These are phyloP conservation scores for sorghum (Sorghum bicolor) DNA, from an alignment of 176 grass and related monocot species.

Conservation along the genomic window DNA sequence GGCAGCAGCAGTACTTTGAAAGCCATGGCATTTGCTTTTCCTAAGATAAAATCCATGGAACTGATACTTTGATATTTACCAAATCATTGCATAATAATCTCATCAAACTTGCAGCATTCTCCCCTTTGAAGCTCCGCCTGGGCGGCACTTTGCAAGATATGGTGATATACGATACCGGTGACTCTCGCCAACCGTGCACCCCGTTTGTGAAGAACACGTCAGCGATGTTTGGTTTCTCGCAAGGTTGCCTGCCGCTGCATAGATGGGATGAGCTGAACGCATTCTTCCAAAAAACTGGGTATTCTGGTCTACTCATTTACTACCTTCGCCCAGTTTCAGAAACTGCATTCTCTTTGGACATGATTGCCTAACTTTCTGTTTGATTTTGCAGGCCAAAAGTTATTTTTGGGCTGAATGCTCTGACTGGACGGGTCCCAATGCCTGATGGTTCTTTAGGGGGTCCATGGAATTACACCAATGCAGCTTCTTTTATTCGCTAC, in stretches of 20 bases:
- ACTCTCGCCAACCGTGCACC: slow-evolving; percentile 37
- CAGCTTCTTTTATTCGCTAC: slow-evolving; percentile 61
- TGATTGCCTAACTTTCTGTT: background rate
- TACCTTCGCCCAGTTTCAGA: background rate
- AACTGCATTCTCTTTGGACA: slow-evolving; percentile 8
- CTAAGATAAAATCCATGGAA: background rate
- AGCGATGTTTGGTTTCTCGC: slow-evolving; percentile 68
- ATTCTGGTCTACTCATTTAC: slow-evolving; percentile 3
- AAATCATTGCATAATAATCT: background rate
- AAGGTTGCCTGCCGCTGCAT: slow-evolving; percentile 72
- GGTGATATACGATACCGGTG: slow-evolving; percentile 56
- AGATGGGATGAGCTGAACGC: slow-evolving; percentile 95
- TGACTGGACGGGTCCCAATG: slow-evolving; percentile 61
- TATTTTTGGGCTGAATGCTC: slow-evolving; percentile 75
- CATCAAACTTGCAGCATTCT: slow-evolving; percentile 59
- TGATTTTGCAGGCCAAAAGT: slow-evolving; percentile 47
- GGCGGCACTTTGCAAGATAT: slow-evolving; percentile 88
- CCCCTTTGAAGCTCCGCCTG: slow-evolving; percentile 78
- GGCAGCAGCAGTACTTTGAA: background rate
- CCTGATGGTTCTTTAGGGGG: slow-evolving; percentile 71
- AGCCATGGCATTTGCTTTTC: slow-evolving; percentile 10
- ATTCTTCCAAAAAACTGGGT: slow-evolving; percentile 79
- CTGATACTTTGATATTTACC: background rate
- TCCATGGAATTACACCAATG: slow-evolving; percentile 82
- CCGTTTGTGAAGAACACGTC: slow-evolving; percentile 66